Evolutionary conservation across 2,329 filamentous ascomycete species (phyloP), one percentile per base, ranked within the genome.

Genomic region (Fusarium hainanense): DNA sequence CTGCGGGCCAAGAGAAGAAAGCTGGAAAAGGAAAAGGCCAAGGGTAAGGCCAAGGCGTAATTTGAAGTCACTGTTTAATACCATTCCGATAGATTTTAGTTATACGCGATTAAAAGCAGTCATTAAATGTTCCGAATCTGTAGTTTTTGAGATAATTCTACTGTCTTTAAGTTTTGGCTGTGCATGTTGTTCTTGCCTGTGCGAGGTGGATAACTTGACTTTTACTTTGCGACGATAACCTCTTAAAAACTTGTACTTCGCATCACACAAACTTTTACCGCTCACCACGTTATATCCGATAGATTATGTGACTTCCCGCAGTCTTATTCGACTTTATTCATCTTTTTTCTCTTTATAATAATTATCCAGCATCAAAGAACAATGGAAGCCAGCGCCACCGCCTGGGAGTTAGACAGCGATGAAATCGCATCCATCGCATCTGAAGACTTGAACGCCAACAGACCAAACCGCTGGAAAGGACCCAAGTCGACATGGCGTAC

Each of bases 1-100:
- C 83, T 99, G 79, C 88, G 94, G 74, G 88, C 87, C 60, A 99
- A 99, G 91, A 90, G 93, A 81, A 92, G 96, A 83, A 97, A 90
- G 87, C 81, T 98, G 66, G 96, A 98, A 83, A 94, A 85, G 79
- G 80, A 86, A 79, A 79, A 81, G 79, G 80, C 77, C 61, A 84
- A 86, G 79, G 77, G 74, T 54, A 74, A 74, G 70, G 66, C 67
- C 74, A 77, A 78, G 76, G 79, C 78, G 72, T 79, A 78, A 75
- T 78, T 69, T 80, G 70, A 67, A 62, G 58, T 59, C 60, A 41
- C 54, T 75, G 73, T 69, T 75, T 76, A 71, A 75, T 75, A 75
- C 74, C 72, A 72, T 74, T 74, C 57, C 63, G 63, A 75, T 75
- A 75, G 74, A 74, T 72, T 70, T 55, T 65, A 73, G 67, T 56